Evolutionary conservation across 331 rosid genomes (phyloP).

Genomic region (Phaseolus coccineus): DNA sequence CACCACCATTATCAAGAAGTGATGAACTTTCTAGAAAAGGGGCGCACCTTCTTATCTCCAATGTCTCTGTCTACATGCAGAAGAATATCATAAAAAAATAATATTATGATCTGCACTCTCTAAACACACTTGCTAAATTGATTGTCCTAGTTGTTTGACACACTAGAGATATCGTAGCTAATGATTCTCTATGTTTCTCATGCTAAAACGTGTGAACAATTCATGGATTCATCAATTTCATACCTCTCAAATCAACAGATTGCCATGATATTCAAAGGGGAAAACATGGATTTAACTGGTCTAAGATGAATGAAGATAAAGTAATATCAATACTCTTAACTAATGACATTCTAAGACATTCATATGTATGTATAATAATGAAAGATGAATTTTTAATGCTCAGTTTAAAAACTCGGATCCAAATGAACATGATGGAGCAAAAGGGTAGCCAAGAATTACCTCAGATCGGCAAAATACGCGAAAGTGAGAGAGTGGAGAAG

Average conservation of each 20-base stretch:
- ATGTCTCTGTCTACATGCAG: conserved; percentile 55
- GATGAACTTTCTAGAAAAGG: conserved; percentile 80
- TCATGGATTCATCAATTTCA: neutral
- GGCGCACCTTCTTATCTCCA: conserved; percentile 72
- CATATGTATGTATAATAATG: neutral
- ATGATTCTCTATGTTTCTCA: neutral
- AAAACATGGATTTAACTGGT: neutral
- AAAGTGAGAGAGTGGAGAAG: conserved; percentile 39
- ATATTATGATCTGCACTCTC: neutral
- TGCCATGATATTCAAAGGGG: neutral
- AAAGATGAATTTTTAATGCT: neutral
- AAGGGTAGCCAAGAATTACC: conserved; percentile 51
- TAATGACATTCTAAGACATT: neutral
- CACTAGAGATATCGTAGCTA: neutral
- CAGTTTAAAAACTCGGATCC: neutral
- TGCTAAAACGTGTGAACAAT: conserved; percentile 11
- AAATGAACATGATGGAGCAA: neutral
- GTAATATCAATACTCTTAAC: neutral
- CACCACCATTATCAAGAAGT: conserved; percentile 46
- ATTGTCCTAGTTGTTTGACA: conserved; percentile 22
- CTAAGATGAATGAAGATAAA: neutral
- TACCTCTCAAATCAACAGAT: neutral
- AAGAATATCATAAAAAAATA: neutral
- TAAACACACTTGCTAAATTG: neutral
- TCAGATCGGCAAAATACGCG: conserved; percentile 65